phyloP scores from a whole-genome alignment of 768 basidiomycete species.

The Hypholoma fasciculare region DNA sequence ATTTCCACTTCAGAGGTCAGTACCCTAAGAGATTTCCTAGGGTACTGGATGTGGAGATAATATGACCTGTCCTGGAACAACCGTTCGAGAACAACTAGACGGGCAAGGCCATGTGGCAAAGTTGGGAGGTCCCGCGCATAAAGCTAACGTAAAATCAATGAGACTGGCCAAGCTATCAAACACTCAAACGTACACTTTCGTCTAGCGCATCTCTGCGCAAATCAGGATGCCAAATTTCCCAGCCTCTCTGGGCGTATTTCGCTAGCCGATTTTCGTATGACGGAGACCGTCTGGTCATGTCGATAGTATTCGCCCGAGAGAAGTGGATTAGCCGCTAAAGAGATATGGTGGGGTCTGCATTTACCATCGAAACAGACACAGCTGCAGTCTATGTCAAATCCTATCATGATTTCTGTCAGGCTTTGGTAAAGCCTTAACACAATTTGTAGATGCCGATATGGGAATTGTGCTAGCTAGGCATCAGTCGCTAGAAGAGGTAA shows the following conservation, averaged over 20 bases:
- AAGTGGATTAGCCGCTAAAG: background rate
- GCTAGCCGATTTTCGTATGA: constrained; percentile 50
- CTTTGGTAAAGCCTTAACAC: constrained; percentile 47
- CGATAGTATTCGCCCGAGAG: constrained; percentile 53
- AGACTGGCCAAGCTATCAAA: background rate
- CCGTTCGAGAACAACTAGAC: background rate
- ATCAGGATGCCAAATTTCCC: constrained; percentile 46
- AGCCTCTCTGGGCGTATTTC: constrained; percentile 46
- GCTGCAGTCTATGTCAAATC: constrained; percentile 50
- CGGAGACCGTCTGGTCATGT: constrained; percentile 48
- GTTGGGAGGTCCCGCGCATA: background rate
- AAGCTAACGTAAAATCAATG: background rate
- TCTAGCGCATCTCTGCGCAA: constrained; percentile 28
- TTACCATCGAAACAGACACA: constrained; percentile 31
- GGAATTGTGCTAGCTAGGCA: background rate
- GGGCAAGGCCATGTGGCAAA: background rate
- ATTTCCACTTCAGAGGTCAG: background rate
- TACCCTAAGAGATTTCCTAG: background rate
- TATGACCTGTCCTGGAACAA: background rate
- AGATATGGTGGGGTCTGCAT: too few relatives aligned
- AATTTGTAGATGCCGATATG: constrained; percentile 41
- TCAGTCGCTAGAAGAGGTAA: background rate
- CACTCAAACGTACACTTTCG: background rate
- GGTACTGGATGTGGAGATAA: background rate
- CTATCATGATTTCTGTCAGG: constrained; percentile 49